Base-by-base conservation (phyloP, 441 rosid genomes). In the Gossypium schwendimanii region DNA sequence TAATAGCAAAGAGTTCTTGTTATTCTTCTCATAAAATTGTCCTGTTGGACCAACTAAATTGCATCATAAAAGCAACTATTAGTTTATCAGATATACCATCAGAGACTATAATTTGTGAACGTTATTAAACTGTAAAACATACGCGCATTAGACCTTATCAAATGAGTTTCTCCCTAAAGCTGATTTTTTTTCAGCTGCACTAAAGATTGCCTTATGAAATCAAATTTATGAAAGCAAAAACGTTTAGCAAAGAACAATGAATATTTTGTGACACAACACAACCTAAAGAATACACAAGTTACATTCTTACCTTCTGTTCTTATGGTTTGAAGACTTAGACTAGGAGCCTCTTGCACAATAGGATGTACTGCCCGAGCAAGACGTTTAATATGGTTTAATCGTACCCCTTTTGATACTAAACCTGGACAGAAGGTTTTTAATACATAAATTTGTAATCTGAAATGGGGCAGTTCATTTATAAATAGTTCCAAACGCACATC, bases 321-420 rank as follows among this genome's bases (percentile, higher is more conserved):
- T 76, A 73, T 71, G 53, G 64, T 70, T 12, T 70, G 81, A 64
- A 47, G 71, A 69, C 64, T 64, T 72, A 77, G 73, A 45, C 53
- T 44, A 50, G 49, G 17, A 73, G 20, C 52, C 63, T 63, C 84
- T 69, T 72, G 73, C 7, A 70, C 73, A 54, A 49, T 73, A 82
- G 82, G 76, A 69, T 67, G 77, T 31, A 61, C 14, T 14, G 84
- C 65, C 78, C 99, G 86, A 4, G 93, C 93, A 15, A 94, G 84
- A 70, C 75, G 83, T 79, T 94, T 94, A 39, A 92, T 78, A 55
- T 76, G 94, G 81, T 80, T 94, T 39, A 91, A 77, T 55, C 96
- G 91, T 71, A 94, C 61, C 24, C 91, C 89, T 77, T 82, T 85
- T 9, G 74, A 67, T 72, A 82, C 71, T 63, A 69, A 76, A 85